phyloP scores from a whole-genome alignment of 352 stramenopile genomes.

The Globisporangium echinulatum region DNA sequence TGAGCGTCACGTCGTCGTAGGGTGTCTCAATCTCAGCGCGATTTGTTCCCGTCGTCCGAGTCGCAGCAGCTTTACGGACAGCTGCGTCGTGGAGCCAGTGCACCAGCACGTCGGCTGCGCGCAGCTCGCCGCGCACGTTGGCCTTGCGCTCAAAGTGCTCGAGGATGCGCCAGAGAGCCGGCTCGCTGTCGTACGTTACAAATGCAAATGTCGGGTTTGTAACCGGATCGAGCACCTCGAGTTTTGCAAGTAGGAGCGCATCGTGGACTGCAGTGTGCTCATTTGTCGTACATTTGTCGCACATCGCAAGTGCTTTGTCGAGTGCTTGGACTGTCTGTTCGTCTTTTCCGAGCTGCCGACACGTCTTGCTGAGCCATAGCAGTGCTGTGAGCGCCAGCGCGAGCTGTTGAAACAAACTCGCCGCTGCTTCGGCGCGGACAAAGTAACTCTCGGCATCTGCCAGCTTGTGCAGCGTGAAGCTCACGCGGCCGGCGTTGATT shows the following conservation, averaged over 20 bases:
- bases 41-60: too few relatives aligned
- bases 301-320: constrained; percentile 12
- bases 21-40: neutral
- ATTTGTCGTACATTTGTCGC: constrained; percentile 14
- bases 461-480: constrained; percentile 44
- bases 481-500: constrained; percentile 52
- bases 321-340: constrained; percentile 14
- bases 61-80: neutral
- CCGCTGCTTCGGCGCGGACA: constrained; percentile 26
- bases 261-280: constrained; percentile 30
- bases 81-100: constrained; percentile 14
- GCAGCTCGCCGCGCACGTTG: constrained; percentile 33
- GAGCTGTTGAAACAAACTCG: constrained; percentile 18
- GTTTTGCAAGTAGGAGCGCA: constrained; percentile 40
- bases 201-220: constrained; percentile 13
- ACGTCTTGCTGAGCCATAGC: constrained; percentile 49
- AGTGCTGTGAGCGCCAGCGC: constrained; percentile 39
- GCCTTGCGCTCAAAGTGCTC: constrained; percentile 50
- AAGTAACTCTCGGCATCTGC: constrained; percentile 39
- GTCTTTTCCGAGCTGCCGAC: constrained; percentile 22
- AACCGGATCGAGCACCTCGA: constrained; percentile 37
- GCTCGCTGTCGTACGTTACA: constrained; percentile 9
- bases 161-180: constrained; percentile 31
- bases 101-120: constrained; percentile 25
- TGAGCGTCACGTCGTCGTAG: constrained; percentile 11